Evolutionary conservation across 2,329 filamentous ascomycete species (phyloP), one percentile per base, ranked within the genome.

Genomic region (Diaporthe humulicola): DNA sequence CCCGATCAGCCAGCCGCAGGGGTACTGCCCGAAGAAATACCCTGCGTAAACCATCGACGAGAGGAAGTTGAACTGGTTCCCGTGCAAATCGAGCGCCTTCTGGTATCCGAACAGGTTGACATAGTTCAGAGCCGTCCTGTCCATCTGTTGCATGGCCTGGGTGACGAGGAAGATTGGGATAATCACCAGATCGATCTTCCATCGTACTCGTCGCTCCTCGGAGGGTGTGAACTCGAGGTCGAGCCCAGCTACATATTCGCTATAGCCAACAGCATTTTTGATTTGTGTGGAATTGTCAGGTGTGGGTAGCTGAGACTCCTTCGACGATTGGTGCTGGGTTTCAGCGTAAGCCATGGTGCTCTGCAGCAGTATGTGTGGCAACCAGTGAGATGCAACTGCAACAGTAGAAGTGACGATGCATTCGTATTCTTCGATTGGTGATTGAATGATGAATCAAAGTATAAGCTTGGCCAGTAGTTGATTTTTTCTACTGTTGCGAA

Each of bases 11-110:
- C 82, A 84, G 8, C 83, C 83, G 64, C 82, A 83, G 15, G 83
- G 83, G 73, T 85, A 84, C 61, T 84, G 83, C 2, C 83, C 83
- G 69, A 85, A 81, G 79, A 85, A 85, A 71, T 85, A 85, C 2
- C 83, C 83, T 8, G 81, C 83, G 74, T 85, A 85, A 0, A 84
- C 78, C 78, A 84, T 42, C 14, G 57, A n/a, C 8, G 57, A 42
- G 22, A 61, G 36, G 33, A 38, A 42, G 15, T 22, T 61, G 76
- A 84, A 84, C 64, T 84, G 73, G 17, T 80, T 57, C 2, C 83
- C 82, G 57, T 83, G 74, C 1, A 84, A 77, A 0, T 76, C 74
- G 22, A 84, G 70, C 6, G 81, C 83, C 40, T 80, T 74, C 52
- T 83, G 80, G 57, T 85, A 84, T 0, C 79, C 80, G 71, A 85